Evolutionary conservation across 495 filamentous ascomycete genomes (phyloP), one percentile per base, ranked within the genome.

Genomic region (Chaetomium cochliodes): DNA sequence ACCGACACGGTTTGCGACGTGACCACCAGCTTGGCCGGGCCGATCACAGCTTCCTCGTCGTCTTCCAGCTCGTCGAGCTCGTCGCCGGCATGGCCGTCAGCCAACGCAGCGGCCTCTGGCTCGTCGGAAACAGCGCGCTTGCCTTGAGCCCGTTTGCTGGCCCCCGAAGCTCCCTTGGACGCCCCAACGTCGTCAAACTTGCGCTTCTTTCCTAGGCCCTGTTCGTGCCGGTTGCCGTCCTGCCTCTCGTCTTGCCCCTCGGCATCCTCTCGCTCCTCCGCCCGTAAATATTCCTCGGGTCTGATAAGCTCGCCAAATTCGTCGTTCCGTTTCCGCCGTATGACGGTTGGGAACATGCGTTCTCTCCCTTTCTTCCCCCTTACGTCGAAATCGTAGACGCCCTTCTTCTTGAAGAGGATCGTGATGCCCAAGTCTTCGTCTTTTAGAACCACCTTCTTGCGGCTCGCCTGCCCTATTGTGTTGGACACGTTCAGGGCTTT

Each of bases 271-370:
- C 89, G 83, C 75, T 98, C 94, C 70, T 98, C 94, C 0, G 92
- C 93, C 52, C 93, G 83, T n/a, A 97, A 81, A 71, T 91, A 98
- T 46, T 97, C 94, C 62, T 98, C 94, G 0, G 93, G 92, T 53
- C 92, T 83, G 68, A 98, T 96, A 60, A 93, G 78, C 65, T 98
- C 96, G 50, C 94, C 94, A 71, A 92, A 98, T 64, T 97, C 93
- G 74, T 98, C 96, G 13, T 81, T 85, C 26, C 92, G 88, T 74
- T 88, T 88, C 64, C 92, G 82, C 41, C 90, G 84, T 42, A 90
- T 85, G 18, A 93, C 87, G 54, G 92, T 89, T 0, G 94, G 94
- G 67, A 96, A 98, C 85, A 94, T 91, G 66, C 90, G 87, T 69
- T 98, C 96, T 39, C 92, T 83, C 22, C 94, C 96, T 74, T 92